These are phyloP conservation scores for Lepiota subincarnata DNA, from an alignment of 768 basidiomycete genomes.

Conservation along the genomic window DNA sequence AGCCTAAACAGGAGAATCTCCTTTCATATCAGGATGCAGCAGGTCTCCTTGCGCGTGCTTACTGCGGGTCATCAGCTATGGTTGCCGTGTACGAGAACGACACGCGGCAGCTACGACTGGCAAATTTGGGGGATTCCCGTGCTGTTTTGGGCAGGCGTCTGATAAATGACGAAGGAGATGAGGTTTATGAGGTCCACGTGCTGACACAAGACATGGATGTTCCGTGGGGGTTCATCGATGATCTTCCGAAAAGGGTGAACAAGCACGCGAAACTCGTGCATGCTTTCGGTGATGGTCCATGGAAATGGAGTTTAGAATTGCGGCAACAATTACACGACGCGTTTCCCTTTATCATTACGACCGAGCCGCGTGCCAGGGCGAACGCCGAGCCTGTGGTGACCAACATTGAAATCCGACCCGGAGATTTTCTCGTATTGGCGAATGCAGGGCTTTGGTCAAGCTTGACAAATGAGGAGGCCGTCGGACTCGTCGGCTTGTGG, in stretches of 20 bases:
- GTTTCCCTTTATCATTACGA: constrained; percentile 19
- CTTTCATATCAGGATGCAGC: constrained; percentile 24
- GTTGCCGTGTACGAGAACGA: constrained; percentile 41
- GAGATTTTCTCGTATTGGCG: constrained; percentile 55
- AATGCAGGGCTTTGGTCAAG: constrained; percentile 56
- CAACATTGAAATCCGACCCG: constrained; percentile 33
- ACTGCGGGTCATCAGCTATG: constrained; percentile 40
- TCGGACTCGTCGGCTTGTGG: constrained; percentile 34
- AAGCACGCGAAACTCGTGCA: constrained; percentile 16
- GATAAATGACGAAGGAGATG: constrained; percentile 18
- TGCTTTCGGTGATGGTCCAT: constrained; percentile 42
- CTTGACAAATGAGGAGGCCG: constrained; percentile 49
- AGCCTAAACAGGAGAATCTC: constrained; percentile 1
- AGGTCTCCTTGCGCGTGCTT: constrained; percentile 27
- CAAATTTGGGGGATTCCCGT: constrained; percentile 44
- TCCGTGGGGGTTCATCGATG: constrained; percentile 3
- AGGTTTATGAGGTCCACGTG: constrained; percentile 33
- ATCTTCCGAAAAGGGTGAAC: neutral
- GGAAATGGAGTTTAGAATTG: constrained; percentile 39
- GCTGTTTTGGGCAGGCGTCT: constrained; percentile 43
- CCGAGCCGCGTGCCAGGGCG: neutral
- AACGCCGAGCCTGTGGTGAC: constrained; percentile 49
- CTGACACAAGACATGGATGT: constrained; percentile 39
- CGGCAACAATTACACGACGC: constrained; percentile 29
- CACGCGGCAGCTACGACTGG: constrained; percentile 34